phyloP scores from a whole-genome alignment of 192 early-diverging fungal species.

The Phycomyces nitens region DNA sequence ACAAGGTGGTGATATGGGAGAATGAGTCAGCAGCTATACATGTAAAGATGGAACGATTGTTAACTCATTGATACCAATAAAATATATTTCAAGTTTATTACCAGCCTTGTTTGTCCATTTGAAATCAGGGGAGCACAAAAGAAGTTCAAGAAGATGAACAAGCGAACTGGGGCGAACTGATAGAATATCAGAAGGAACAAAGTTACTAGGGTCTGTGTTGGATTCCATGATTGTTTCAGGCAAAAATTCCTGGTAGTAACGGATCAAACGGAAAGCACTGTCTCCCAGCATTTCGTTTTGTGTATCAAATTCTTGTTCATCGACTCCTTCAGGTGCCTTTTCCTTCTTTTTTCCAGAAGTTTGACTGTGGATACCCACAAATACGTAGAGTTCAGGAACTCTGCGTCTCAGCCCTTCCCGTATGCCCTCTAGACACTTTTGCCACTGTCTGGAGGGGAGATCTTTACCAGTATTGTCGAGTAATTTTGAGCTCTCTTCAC shows the following conservation, averaged over 20 bases:
- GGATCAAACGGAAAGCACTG: slow-evolving; percentile 54
- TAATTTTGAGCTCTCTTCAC: slow-evolving; percentile 2
- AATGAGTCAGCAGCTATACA: slow-evolving; percentile 40
- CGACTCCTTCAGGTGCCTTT: slow-evolving; percentile 37
- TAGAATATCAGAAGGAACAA: slow-evolving; percentile 63
- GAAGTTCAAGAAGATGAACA: slow-evolving; percentile 58
- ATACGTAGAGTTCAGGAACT: slow-evolving; percentile 68
- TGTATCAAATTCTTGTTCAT: slow-evolving; percentile 29
- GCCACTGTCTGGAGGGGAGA: slow-evolving; percentile 28
- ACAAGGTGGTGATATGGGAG: slow-evolving; percentile 50
- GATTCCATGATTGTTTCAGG: slow-evolving; percentile 64
- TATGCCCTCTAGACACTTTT: slow-evolving; percentile 24
- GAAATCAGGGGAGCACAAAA: slow-evolving; percentile 58
- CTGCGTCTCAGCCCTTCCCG: slow-evolving; percentile 60
- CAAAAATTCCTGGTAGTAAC: slow-evolving; percentile 63
- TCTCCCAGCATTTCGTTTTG: slow-evolving; percentile 51
- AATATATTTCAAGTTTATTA: slow-evolving; percentile 19
- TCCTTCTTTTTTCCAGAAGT: slow-evolving; percentile 21
- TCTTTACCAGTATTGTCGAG: neutral
- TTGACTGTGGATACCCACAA: slow-evolving; percentile 48
- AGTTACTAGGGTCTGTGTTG: slow-evolving; percentile 69
- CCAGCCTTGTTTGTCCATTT: slow-evolving; percentile 66
- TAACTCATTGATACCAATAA: neutral
- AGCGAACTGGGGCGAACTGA: slow-evolving; percentile 48
- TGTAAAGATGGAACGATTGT: slow-evolving; percentile 1